Evolutionary conservation across 1,284 basidiomycete species (phyloP).

Genomic region (Taiwanofungus camphoratus): DNA sequence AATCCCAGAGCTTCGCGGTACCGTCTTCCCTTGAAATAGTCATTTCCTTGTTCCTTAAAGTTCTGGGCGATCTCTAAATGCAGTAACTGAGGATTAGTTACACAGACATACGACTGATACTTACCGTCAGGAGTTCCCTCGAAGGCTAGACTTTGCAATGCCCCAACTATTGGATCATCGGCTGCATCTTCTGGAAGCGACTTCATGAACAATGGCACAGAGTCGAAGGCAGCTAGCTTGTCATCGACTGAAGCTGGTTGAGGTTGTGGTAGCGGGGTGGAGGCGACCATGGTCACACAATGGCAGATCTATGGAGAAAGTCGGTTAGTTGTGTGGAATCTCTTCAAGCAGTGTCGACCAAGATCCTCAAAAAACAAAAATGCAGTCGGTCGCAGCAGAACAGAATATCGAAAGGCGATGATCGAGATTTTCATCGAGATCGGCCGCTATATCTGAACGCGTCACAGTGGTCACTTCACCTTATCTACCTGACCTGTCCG

Average conservation of each 20-base stretch:
- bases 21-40: slow-evolving; percentile 85
- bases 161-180: slow-evolving; percentile 68
- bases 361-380: too few species aligned
- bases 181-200: slow-evolving; percentile 68
- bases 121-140: slow-evolving; percentile 92
- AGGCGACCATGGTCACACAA: slow-evolving; percentile 16
- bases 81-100: background rate
- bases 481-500: too few species aligned
- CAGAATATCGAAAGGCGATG: too few species aligned
- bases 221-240: slow-evolving; percentile 48
- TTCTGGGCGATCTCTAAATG: slow-evolving; percentile 79
- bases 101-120: slow-evolving; percentile 28
- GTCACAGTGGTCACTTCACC: background rate
- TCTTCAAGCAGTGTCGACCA: too few species aligned
- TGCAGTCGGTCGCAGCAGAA: too few species aligned
- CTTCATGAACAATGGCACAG: slow-evolving; percentile 89
- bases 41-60: slow-evolving; percentile 95
- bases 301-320: too few species aligned
- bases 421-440: too few species aligned
- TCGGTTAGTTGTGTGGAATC: too few species aligned
- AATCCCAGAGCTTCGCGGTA: slow-evolving; percentile 86
- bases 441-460: too few species aligned
- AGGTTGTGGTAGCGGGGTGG: slow-evolving; percentile 18
- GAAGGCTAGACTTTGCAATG: slow-evolving; percentile 80
- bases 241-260: slow-evolving; percentile 38